phyloP scores from a whole-genome alignment of 2,329 filamentous ascomycete species.

The Berkeleyomyces basicola region DNA sequence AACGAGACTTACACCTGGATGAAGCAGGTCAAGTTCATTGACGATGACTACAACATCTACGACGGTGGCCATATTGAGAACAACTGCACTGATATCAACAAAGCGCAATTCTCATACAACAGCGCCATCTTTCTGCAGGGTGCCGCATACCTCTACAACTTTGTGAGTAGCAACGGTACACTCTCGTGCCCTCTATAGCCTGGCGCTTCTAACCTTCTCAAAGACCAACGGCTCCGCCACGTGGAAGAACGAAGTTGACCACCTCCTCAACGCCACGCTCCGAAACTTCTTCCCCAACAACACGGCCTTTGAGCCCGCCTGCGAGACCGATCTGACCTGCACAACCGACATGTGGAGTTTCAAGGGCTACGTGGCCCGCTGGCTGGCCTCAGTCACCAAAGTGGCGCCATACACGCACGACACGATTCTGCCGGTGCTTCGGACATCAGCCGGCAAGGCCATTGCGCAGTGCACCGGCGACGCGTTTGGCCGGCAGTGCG shows the following conservation, averaged over 20 bases:
- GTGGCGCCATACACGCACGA: conserved; percentile 36
- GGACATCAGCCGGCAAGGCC: conserved; percentile 35
- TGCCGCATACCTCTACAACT: conserved; percentile 43
- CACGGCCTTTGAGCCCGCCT: conserved; percentile 46
- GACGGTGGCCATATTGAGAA: conserved; percentile 35
- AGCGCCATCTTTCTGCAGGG: conserved; percentile 36
- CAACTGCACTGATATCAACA: conserved; percentile 37
- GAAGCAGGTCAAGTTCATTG: conserved; percentile 31
- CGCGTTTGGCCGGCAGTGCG: conserved; percentile 31
- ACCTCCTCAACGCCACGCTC: conserved; percentile 31
- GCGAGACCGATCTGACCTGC: conserved; percentile 38
- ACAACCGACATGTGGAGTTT: conserved; percentile 47
- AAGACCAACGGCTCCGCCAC: conserved; percentile 19
- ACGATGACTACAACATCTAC: conserved; percentile 40
- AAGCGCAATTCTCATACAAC: conserved; percentile 39
- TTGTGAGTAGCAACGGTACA: conserved; percentile 17
- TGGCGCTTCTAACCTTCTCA: no score
- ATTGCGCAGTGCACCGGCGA: conserved; percentile 38
- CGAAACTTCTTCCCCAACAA: conserved; percentile 33
- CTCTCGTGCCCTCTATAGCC: no score
- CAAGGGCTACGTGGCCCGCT: conserved; percentile 43
- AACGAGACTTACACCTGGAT: conserved; percentile 42
- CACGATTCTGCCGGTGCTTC: conserved; percentile 34
- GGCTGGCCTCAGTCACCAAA: conserved; percentile 36
- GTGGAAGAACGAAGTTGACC: conserved; percentile 37